Base-by-base conservation (phyloP, 2,329 filamentous ascomycete species). In the Elsinoe fawcettii region DNA sequence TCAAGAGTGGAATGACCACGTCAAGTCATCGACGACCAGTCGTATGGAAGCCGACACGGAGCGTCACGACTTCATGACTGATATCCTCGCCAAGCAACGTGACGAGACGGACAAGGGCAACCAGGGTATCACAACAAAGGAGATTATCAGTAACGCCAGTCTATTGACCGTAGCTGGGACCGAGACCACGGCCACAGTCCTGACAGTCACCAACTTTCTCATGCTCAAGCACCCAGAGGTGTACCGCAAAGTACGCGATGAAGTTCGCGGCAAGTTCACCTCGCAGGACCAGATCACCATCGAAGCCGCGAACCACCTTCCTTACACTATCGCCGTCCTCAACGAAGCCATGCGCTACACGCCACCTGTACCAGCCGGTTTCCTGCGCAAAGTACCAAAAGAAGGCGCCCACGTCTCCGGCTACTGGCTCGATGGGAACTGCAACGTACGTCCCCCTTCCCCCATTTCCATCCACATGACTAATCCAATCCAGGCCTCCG, bases 151-250 rank as follows among this genome's bases (percentile, higher is more conserved):
- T 1, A 73, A 70, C 2, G 69, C 68, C 14, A 61, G 64, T 53
- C 51, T 69, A 0, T 47, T 70, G 30, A 64, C 80, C 27, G 66
- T 75, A 12, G 77, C 76, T 5, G 77, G 78, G 3, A 75, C 74
- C 2, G 78, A 80, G 62, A 81, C 78, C 4, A 79, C 77, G 0
- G 75, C 77, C 0, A 78, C 76, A 0, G 66, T 75, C 2, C 67
- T 80, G 14, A 70, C 60, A 64, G 75, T 61, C 62, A 68, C 60
- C 12, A 67, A 67, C 8, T 79, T 70, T 59, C 64, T 74, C 3
- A 65, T 80, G 7, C 63, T 75, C 2, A 68, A 65, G 3, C 66
- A 76, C 56, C 71, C 70, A 0, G 61, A 67, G 1, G 65, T 67
- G 0, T 61, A 76, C 51, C 59, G 64, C 1, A 72, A 68, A 30